phyloP scores from a whole-genome alignment of 176 grass and related monocot species.

The Secale cereale region DNA sequence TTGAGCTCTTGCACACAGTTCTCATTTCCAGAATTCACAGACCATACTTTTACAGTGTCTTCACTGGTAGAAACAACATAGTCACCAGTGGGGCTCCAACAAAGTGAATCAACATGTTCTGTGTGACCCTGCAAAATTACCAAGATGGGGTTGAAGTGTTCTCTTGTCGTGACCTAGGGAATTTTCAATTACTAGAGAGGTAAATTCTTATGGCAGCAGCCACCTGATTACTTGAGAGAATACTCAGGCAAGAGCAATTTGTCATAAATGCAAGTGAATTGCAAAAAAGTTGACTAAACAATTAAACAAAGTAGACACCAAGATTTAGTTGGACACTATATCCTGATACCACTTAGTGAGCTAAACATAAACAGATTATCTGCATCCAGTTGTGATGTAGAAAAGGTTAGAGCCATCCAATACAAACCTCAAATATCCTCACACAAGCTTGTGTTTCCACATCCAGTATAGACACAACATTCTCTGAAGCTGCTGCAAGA shows the following conservation, averaged over 20 bases:
- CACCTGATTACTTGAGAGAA: neutral
- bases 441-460: constrained; percentile 73
- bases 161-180: neutral
- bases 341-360: neutral
- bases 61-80: constrained; percentile 75
- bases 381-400: neutral
- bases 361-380: neutral
- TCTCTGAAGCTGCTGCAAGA: constrained; percentile 74
- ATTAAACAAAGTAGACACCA: neutral
- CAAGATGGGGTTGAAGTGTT: neutral
- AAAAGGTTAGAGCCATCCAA: neutral
- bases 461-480: constrained; percentile 74
- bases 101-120: constrained; percentile 60
- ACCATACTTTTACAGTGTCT: constrained; percentile 78
- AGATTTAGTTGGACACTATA: neutral
- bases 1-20: constrained; percentile 61
- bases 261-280: neutral
- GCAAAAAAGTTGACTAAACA: neutral
- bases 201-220: neutral
- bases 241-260: neutral
- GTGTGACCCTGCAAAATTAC: constrained; percentile 64
- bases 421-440: constrained; percentile 51
- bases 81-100: constrained; percentile 74
- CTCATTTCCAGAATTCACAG: constrained; percentile 46
- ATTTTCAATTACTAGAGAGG: neutral